These are phyloP conservation scores for Paramecium biaurelia DNA, from an alignment of 73 alveolate species.

Conservation along the genomic window DNA sequence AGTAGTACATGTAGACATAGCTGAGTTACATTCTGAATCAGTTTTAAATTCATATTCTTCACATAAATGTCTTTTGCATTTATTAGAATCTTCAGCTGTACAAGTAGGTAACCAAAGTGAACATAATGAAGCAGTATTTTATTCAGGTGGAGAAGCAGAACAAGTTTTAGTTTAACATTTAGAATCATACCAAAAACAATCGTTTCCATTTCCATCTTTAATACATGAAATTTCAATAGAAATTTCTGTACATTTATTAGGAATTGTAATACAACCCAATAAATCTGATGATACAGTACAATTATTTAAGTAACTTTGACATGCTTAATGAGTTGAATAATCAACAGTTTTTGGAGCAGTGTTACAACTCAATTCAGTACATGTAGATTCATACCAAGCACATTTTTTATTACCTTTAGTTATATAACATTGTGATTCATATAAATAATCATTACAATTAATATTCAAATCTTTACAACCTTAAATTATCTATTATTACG, in stretches of 20 bases:
- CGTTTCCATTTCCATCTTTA: not conserved
- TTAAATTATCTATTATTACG: not conserved
- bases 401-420: not conserved
- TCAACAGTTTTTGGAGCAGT: not conserved
- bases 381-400: not conserved
- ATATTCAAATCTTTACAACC: not conserved
- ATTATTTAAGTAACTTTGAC: not conserved
- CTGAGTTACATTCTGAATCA: not conserved
- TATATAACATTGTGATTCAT: not conserved
- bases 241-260: not conserved
- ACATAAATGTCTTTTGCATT: not conserved
- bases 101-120: not conserved
- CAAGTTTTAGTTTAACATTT: not conserved
- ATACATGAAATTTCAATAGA: not conserved
- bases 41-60: slow-evolving; percentile 34
- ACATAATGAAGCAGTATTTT: not conserved
- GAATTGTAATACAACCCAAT: not conserved
- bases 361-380: not conserved
- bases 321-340: not conserved
- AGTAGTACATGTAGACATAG: not conserved
- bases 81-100: not conserved
- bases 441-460: not conserved
- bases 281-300: not conserved
- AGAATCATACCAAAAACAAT: not conserved
- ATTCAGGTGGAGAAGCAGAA: not conserved